These are phyloP conservation scores for Asterochloris erici DNA, from an alignment of 139 green algal genomes.

Conservation along the genomic window DNA sequence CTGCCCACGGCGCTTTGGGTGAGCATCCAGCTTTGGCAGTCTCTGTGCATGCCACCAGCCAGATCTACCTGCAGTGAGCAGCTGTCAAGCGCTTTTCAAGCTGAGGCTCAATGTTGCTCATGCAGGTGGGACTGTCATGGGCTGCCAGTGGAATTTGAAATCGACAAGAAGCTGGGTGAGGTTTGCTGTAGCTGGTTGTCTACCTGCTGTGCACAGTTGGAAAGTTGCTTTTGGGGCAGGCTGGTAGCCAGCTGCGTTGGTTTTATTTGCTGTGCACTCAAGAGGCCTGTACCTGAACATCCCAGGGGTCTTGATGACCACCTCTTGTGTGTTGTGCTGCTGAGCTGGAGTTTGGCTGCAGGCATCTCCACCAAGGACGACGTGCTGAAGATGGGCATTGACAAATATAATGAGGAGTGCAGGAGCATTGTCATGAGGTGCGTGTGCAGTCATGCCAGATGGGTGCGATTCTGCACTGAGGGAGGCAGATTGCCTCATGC, in stretches of 20 bases:
- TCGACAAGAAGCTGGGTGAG: constrained; percentile 96
- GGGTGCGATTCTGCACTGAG: too few species aligned
- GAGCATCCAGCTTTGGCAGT: neutral
- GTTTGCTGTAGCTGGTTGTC: neutral
- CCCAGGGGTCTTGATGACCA: neutral
- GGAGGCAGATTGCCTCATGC: too few species aligned
- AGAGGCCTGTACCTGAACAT: neutral
- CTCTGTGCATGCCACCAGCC: too few species aligned
- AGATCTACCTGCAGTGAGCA: too few species aligned
- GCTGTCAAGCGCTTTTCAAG: neutral
- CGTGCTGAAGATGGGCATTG: constrained; percentile 94
- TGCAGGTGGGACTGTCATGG: constrained; percentile 95
- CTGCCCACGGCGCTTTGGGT: constrained; percentile 87
- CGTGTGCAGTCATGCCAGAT: neutral
- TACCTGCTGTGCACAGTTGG: neutral
- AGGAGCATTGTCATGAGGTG: constrained; percentile 94
- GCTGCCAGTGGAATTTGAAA: constrained; percentile 98
- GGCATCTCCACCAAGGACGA: constrained; percentile 84
- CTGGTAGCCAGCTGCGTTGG: too few species aligned
- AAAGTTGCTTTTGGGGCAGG: too few species aligned
- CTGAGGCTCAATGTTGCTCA: constrained; percentile 21
- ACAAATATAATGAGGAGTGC: constrained; percentile 99
- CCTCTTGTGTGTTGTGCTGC: neutral
- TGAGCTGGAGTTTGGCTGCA: constrained; percentile 24
- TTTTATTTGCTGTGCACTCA: too few species aligned